These are phyloP conservation scores for Blastobotrys proliferans DNA, from an alignment of 1,139 yeast species.

Conservation along the genomic window DNA sequence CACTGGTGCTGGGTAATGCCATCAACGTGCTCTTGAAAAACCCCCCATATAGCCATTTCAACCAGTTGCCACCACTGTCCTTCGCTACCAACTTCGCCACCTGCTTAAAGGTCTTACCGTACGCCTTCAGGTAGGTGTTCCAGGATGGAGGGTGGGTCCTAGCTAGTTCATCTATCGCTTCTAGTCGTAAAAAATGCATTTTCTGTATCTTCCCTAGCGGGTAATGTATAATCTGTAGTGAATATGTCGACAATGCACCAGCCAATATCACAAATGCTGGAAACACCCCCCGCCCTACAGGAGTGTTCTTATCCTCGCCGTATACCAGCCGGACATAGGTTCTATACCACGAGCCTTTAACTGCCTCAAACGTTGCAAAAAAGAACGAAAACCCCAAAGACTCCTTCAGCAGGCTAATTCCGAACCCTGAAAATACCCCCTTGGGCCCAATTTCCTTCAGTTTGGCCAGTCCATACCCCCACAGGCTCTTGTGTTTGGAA, in stretches of 20 bases:
- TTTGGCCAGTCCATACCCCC: slow-evolving; percentile 71
- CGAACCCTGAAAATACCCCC: slow-evolving; percentile 89
- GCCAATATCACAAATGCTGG: slow-evolving; percentile 77
- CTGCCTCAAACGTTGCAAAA: slow-evolving; percentile 78
- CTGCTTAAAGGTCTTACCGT: slow-evolving; percentile 65
- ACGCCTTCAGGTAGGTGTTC: slow-evolving; percentile 52
- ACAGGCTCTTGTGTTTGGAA: slow-evolving; percentile 65
- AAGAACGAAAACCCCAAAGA: slow-evolving; percentile 83
- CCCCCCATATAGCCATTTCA: slow-evolving; percentile 72
- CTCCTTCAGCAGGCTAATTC: slow-evolving; percentile 72
- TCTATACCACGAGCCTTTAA: slow-evolving; percentile 45
- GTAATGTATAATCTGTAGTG: slow-evolving; percentile 73
- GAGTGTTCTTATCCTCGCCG: slow-evolving; percentile 13
- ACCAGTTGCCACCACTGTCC: slow-evolving; percentile 51
- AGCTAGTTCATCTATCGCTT: slow-evolving; percentile 59
- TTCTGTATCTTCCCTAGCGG: slow-evolving; percentile 80
- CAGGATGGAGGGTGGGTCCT: slow-evolving; percentile 13
- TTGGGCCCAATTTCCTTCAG: slow-evolving; percentile 68
- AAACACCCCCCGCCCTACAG: slow-evolving; percentile 42
- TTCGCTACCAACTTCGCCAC: slow-evolving; percentile 51
- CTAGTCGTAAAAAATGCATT: slow-evolving; percentile 72
- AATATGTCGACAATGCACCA: slow-evolving; percentile 82
- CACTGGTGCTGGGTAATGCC: slow-evolving; percentile 81
- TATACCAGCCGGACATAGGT: slow-evolving; percentile 20
- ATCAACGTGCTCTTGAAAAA: slow-evolving; percentile 67